Conservation (phyloP, 768 basidiomycete species). For the Lactarius evosmus region DNA sequence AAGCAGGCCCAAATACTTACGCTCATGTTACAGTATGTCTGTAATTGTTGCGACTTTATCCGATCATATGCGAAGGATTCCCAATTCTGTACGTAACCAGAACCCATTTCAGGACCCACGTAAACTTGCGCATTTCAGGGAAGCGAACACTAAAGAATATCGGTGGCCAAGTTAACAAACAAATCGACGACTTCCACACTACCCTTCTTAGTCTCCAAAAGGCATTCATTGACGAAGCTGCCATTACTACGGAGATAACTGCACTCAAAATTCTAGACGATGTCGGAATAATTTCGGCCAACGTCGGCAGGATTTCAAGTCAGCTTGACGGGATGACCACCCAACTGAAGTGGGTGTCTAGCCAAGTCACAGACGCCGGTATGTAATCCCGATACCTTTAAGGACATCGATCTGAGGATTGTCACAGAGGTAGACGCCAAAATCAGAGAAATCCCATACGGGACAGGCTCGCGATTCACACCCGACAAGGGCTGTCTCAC, state of each 20-base stretch:
- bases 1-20: background rate
- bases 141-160: background rate
- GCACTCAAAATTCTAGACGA: background rate
- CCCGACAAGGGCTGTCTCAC: background rate
- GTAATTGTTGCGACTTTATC: constrained; percentile 1
- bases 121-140: background rate
- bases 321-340: background rate
- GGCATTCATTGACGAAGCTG: background rate
- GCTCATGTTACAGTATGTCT: background rate
- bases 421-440: background rate
- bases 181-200: background rate
- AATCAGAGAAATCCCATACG: background rate
- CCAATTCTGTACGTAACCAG: background rate
- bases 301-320: background rate
- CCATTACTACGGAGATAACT: background rate
- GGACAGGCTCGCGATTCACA: background rate
- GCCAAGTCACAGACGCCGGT: background rate
- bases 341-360: background rate
- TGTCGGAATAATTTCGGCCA: background rate
- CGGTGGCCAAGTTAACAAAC: background rate
- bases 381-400: background rate
- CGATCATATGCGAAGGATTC: background rate
- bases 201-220: background rate
- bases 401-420: background rate
- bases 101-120: background rate